Evolutionary conservation across 768 basidiomycete genomes (phyloP).

Genomic region (Tulasnella sp.): DNA sequence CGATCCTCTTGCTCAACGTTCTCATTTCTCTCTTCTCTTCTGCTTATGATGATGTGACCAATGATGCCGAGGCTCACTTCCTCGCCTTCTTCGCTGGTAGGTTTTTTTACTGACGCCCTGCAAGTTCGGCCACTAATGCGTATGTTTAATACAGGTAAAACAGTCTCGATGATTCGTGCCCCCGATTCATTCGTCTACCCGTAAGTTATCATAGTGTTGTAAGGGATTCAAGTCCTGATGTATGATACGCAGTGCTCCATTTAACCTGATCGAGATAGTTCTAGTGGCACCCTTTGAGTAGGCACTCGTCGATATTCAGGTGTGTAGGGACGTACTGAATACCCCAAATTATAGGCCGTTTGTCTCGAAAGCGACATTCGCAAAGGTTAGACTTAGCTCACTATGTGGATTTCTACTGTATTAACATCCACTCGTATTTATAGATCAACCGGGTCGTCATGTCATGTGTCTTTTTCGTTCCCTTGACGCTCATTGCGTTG

Average conservation of each 20-base stretch:
- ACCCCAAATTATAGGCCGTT: conserved; percentile 31
- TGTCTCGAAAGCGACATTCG: conserved; percentile 43
- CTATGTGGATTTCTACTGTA: not conserved
- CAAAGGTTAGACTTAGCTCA: conserved; percentile 32
- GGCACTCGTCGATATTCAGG: conserved; percentile 23
- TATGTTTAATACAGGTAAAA: conserved; percentile 8
- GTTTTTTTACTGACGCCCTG: conserved; percentile 8
- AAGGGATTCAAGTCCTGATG: not conserved
- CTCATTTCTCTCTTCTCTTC: conserved; percentile 92
- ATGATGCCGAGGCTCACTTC: conserved; percentile 81
- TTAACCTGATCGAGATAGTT: conserved; percentile 74
- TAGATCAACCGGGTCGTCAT: conserved; percentile 71
- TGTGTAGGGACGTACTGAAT: conserved; percentile 16
- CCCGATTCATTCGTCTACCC: conserved; percentile 42
- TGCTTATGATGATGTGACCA: conserved; percentile 76
- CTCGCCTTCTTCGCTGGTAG: conserved; percentile 83
- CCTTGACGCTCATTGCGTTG: conserved; percentile 58
- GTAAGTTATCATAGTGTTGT: not conserved
- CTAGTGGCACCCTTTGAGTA: conserved; percentile 80
- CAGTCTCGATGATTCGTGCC: conserved; percentile 55
- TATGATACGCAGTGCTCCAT: conserved; percentile 78
- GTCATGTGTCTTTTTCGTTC: conserved; percentile 68
- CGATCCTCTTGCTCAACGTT: conserved; percentile 79
- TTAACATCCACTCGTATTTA: conserved; percentile 11
- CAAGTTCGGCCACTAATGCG: not conserved